Conservation (phyloP, 116 monocot species). For the Thalassia testudinum region DNA sequence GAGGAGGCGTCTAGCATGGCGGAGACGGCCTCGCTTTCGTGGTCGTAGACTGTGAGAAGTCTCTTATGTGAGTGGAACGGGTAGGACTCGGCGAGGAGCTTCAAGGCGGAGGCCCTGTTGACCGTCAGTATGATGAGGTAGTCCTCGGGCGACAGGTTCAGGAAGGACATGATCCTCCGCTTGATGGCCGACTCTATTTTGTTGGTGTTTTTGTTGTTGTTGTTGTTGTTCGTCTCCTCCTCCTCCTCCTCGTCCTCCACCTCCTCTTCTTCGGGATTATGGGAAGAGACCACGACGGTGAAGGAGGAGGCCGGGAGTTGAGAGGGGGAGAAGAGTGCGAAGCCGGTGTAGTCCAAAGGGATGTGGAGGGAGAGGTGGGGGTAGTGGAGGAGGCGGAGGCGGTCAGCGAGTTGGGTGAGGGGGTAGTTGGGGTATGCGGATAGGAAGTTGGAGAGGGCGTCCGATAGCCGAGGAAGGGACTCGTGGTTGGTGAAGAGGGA, state of each 20-base stretch:
- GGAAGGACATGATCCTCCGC: slow-evolving; percentile 50
- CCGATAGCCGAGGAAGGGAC: slow-evolving; percentile 31
- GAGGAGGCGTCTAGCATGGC: slow-evolving; percentile 52
- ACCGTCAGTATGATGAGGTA: slow-evolving; percentile 66
- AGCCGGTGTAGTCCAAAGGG: slow-evolving; percentile 82
- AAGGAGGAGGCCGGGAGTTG: slow-evolving; percentile 34
- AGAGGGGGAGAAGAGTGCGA: slow-evolving; percentile 65
- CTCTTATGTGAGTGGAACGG: slow-evolving; percentile 79
- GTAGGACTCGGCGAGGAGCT: slow-evolving; percentile 58
- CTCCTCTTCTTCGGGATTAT: slow-evolving; percentile 50
- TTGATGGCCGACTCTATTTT: slow-evolving; percentile 49
- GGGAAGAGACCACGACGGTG: slow-evolving; percentile 48
- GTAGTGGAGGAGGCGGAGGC: slow-evolving; percentile 52
- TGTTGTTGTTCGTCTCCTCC: slow-evolving; percentile 24
- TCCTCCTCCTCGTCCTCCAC: slow-evolving; percentile 56
- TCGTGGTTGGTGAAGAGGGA: slow-evolving; percentile 39
- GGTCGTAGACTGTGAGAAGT: slow-evolving; percentile 80
- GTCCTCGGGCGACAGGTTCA: slow-evolving; percentile 63
- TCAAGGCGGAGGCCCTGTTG: slow-evolving; percentile 62
- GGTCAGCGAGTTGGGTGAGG: slow-evolving; percentile 33
- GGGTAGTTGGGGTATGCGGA: slow-evolving; percentile 62
- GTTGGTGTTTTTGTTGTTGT: background rate
- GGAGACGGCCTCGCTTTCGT: slow-evolving; percentile 68
- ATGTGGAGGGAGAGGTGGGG: slow-evolving; percentile 49
- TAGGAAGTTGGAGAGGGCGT: slow-evolving; percentile 45